phyloP scores from a whole-genome alignment of 441 rosid genomes.

The Brassica balearica region DNA sequence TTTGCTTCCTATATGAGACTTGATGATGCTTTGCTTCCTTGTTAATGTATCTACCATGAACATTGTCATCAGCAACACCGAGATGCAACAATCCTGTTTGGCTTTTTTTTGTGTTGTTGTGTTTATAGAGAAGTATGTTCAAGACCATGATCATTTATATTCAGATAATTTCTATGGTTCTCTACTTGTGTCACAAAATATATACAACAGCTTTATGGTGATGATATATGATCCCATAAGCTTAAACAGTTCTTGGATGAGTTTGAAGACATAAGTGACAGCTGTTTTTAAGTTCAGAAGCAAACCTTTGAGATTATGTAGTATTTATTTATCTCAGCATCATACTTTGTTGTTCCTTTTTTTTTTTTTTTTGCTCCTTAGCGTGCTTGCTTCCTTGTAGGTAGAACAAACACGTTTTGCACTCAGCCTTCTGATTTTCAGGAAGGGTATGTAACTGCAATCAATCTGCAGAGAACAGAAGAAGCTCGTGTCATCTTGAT shows the following conservation, averaged over 20 bases:
- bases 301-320: background rate
- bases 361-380: background rate
- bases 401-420: background rate
- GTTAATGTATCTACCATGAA: background rate
- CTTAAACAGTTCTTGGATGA: background rate
- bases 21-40: conserved; percentile 26
- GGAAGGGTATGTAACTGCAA: conserved; percentile 9
- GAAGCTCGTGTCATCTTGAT: background rate
- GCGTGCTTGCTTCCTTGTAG: conserved; percentile 17
- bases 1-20: conserved; percentile 11
- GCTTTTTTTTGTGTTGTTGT: conserved; percentile 12
- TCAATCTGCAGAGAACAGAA: background rate
- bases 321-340: conserved; percentile 1
- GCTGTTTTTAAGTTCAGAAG: background rate
- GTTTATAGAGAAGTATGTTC: background rate
- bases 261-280: conserved; percentile 2
- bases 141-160: conserved; percentile 6
- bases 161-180: background rate
- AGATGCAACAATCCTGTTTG: background rate
- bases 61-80: conserved; percentile 4
- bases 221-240: background rate
- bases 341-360: background rate
- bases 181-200: too few species aligned
- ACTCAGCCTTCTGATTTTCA: conserved; percentile 17
- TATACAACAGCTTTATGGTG: background rate